These are phyloP conservation scores for Tuctoria greenei DNA, from an alignment of 176 grass and related monocot species.

Conservation along the genomic window DNA sequence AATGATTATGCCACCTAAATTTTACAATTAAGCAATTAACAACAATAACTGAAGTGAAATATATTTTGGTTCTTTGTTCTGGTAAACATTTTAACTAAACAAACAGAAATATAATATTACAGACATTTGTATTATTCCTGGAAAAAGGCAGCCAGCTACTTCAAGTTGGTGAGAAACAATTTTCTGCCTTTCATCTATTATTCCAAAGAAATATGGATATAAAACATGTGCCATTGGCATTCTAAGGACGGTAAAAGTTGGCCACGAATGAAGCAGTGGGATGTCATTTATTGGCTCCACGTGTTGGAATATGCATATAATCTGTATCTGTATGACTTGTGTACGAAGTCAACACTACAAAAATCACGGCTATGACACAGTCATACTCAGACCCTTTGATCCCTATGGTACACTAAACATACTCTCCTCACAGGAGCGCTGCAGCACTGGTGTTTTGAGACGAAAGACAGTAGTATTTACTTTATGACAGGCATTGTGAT, in stretches of 20 bases:
- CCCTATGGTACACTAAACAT: constrained; percentile 21
- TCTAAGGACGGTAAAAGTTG: not conserved
- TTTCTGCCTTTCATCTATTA: too few relatives aligned
- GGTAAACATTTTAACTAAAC: not conserved
- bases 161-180: not conserved
- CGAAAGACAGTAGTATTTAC: constrained; percentile 8
- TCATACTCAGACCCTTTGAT: not conserved
- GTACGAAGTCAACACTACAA: not conserved
- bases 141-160: not conserved
- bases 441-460: not conserved
- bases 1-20: constrained; percentile 98
- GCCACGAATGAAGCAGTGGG: not conserved
- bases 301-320: not conserved
- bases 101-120: not conserved
- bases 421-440: constrained; percentile 27
- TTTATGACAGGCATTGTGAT: not conserved
- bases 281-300: not conserved
- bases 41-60: not conserved
- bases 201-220: constrained; percentile 3
- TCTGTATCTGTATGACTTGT: not conserved
- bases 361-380: not conserved
- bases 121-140: not conserved
- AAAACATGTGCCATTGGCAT: constrained; percentile 1
- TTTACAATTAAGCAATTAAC: constrained; percentile 28
- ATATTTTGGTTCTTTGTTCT: constrained; percentile 8